Evolutionary conservation across 2,329 filamentous ascomycete genomes (phyloP).

Genomic region (Septoria petroselini): DNA sequence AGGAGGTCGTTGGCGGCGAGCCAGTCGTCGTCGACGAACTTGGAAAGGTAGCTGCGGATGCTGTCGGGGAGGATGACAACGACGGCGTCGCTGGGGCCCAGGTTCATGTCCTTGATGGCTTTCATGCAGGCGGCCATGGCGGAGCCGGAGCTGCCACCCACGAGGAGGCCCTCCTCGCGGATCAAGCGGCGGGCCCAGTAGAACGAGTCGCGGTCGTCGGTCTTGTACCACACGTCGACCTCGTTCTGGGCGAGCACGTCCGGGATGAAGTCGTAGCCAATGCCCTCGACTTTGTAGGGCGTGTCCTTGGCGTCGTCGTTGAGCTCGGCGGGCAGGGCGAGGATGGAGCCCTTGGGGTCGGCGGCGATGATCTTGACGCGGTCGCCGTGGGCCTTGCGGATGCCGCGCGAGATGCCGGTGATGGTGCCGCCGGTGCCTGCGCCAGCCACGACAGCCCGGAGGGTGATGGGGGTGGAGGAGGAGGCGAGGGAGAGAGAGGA

Average conservation of each 20-base stretch:
- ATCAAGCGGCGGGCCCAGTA: constrained; percentile 85
- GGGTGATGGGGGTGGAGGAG: too few relatives aligned
- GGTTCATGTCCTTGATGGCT: constrained; percentile 71
- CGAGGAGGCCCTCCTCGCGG: constrained; percentile 86
- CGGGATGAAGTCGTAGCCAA: constrained; percentile 97
- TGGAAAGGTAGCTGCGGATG: constrained; percentile 94
- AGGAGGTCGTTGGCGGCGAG: constrained; percentile 93
- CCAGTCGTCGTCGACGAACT: constrained; percentile 99
- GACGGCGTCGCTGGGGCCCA: constrained; percentile 79
- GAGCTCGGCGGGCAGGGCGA: constrained; percentile 74
- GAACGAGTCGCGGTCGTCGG: constrained; percentile 88
- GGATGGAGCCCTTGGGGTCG: constrained; percentile 86
- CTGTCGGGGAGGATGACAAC: constrained; percentile 93
- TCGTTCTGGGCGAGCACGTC: constrained; percentile 78
- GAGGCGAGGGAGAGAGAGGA: constrained; percentile 57
- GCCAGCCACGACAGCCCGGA: constrained; percentile 82
- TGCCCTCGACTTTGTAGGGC: constrained; percentile 96
- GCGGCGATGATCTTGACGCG: constrained; percentile 86
- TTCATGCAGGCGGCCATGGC: constrained; percentile 79
- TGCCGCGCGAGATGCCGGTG: constrained; percentile 77
- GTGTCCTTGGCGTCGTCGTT: constrained; percentile 80
- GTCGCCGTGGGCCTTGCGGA: constrained; percentile 76
- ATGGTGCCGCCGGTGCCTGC: constrained; percentile 96
- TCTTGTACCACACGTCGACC: constrained; percentile 98
- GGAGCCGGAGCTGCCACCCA: constrained; percentile 89